Conservation (phyloP, 371 early-diverging fungal species). For the Mortierella sp. region DNA sequence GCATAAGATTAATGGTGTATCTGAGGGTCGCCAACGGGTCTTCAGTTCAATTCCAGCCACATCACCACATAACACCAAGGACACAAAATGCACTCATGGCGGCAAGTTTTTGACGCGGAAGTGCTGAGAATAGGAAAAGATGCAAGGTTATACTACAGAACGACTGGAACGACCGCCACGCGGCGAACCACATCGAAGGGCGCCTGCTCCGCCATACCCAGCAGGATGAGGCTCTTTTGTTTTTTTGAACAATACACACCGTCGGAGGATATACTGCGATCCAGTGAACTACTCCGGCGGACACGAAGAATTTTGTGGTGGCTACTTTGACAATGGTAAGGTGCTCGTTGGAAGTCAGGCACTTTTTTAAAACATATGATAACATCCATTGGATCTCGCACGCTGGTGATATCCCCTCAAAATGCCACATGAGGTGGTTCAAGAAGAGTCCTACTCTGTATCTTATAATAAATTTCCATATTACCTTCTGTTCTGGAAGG, state of each 20-base stretch:
- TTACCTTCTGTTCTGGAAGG: too few relatives aligned
- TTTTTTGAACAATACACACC: conserved; percentile 11
- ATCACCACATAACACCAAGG: too few relatives aligned
- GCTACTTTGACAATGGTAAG: conserved; percentile 26
- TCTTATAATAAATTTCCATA: background rate
- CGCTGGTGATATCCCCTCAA: conserved; percentile 21
- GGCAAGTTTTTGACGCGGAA: too few relatives aligned
- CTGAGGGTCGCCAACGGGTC: too few relatives aligned
- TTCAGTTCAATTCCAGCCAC: too few relatives aligned
- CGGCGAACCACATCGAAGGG: conserved; percentile 23
- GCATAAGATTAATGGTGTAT: too few relatives aligned
- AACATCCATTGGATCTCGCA: conserved; percentile 20
- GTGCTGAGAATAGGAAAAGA: too few relatives aligned
- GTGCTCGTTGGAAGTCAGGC: conserved; percentile 22
- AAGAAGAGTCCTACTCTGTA: conserved; percentile 14
- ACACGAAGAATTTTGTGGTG: conserved; percentile 16
- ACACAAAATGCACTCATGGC: too few relatives aligned
- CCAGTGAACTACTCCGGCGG: conserved; percentile 21
- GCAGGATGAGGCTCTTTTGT: conserved; percentile 14
- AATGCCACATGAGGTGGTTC: background rate
- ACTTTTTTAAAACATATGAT: conserved; percentile 13
- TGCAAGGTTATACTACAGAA: too few relatives aligned
- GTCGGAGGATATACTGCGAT: conserved; percentile 11
- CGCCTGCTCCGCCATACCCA: conserved; percentile 24
- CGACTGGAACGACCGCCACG: conserved; percentile 16